Conservation (phyloP, 2,329 filamentous ascomycete species). For the Aaosphaeria pasadenensis region DNA sequence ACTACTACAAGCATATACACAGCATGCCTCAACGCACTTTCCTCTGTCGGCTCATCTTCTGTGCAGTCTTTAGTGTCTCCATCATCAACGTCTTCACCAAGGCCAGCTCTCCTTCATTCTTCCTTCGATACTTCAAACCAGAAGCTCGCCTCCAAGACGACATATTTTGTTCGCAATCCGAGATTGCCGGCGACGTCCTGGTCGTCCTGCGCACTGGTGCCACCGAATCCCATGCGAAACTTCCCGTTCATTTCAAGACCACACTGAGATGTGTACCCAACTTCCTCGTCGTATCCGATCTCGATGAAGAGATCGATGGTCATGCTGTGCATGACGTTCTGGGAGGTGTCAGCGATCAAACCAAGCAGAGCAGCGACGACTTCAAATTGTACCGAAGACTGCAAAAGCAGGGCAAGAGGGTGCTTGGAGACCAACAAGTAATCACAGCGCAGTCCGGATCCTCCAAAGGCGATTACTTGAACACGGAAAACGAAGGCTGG, state of each 20-base stretch:
- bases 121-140: conserved; percentile 22
- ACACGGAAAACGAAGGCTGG: conserved; percentile 45
- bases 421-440: conserved; percentile 31
- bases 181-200: conserved; percentile 50
- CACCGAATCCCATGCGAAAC: conserved; percentile 56
- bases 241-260: conserved; percentile 56
- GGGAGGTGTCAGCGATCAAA: conserved; percentile 39
- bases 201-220: conserved; percentile 61
- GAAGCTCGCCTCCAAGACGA: conserved; percentile 9
- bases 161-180: conserved; percentile 29
- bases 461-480: conserved; percentile 32
- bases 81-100: conserved; percentile 33
- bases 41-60: conserved; percentile 31
- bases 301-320: conserved; percentile 53
- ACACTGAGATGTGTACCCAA: conserved; percentile 56
- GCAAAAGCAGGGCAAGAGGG: conserved; percentile 43
- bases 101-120: conserved; percentile 25
- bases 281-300: conserved; percentile 58
- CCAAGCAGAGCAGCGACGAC: conserved; percentile 44
- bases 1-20: conserved; percentile 1
- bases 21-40: conserved; percentile 30
- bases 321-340: conserved; percentile 49
- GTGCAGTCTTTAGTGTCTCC: conserved; percentile 30
- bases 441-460: conserved; percentile 31
- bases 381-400: conserved; percentile 54